phyloP scores from a whole-genome alignment of 192 early-diverging fungal genomes.

The Chytriomyces sp. region DNA sequence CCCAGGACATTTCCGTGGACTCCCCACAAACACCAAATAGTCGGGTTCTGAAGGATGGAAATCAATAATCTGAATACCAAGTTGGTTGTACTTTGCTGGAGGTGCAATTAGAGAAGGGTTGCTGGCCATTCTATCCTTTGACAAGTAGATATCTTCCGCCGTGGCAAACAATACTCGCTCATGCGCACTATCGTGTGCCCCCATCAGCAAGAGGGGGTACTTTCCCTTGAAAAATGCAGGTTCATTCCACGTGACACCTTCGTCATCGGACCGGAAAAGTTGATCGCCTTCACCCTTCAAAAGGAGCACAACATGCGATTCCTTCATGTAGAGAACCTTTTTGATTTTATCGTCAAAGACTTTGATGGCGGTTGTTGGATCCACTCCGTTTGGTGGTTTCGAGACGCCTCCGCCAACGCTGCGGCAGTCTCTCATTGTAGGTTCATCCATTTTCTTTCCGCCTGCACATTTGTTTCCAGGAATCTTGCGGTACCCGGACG shows the following conservation, averaged over 20 bases:
- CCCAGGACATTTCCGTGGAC: conserved; percentile 43
- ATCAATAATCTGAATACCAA: conserved; percentile 77
- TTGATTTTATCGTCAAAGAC: conserved; percentile 57
- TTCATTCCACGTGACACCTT: conserved; percentile 75
- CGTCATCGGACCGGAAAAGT: conserved; percentile 73
- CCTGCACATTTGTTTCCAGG: conserved; percentile 82
- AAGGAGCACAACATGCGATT: conserved; percentile 66
- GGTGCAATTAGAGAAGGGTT: conserved; percentile 54
- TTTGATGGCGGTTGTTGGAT: conserved; percentile 27
- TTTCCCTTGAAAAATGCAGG: conserved; percentile 52
- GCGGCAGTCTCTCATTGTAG: conserved; percentile 41
- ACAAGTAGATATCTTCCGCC: conserved; percentile 43
- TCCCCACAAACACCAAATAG: conserved; percentile 85
- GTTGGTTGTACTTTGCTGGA: conserved; percentile 67
- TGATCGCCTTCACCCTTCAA: conserved; percentile 60
- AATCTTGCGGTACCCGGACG: conserved; percentile 80
- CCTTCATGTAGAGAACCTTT: conserved; percentile 70
- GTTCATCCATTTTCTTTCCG: conserved; percentile 34
- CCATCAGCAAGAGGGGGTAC: conserved; percentile 59
- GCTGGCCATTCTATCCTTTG: conserved; percentile 63
- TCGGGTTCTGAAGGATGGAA: conserved; percentile 87
- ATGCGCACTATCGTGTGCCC: conserved; percentile 72
- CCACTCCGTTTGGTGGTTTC: conserved; percentile 7
- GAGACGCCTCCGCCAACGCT: conserved; percentile 4
- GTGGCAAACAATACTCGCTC: conserved; percentile 60